Evolutionary conservation across 2,329 filamentous ascomycete species (phyloP).

Genomic region (Aaosphaeria pasadenensis): DNA sequence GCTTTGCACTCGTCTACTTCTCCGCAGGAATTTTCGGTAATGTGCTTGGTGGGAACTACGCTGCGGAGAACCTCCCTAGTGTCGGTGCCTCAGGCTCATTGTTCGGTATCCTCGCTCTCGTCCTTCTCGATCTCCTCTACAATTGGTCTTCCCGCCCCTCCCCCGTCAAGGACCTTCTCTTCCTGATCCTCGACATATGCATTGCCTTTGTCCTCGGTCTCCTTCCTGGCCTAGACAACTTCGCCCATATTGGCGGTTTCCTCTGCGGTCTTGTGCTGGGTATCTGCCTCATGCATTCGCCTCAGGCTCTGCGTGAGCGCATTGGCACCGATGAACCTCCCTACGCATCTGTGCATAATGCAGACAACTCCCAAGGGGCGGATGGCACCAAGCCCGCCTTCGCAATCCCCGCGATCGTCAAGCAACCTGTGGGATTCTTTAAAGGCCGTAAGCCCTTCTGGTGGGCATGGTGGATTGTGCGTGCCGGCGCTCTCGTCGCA

Average conservation of each 20-base stretch:
- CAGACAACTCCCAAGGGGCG: constrained; percentile 7
- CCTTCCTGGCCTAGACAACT: constrained; percentile 92
- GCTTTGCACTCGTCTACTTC: constrained; percentile 88
- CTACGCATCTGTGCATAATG: constrained; percentile 61
- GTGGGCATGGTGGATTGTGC: constrained; percentile 96
- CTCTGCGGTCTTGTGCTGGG: constrained; percentile 86
- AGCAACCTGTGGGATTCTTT: constrained; percentile 69
- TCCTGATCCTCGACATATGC: constrained; percentile 78
- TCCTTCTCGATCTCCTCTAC: constrained; percentile 85
- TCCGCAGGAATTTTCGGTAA: constrained; percentile 93
- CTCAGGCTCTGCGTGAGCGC: constrained; percentile 71
- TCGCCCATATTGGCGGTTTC: constrained; percentile 95
- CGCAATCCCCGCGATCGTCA: constrained; percentile 36
- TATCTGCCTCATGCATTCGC: constrained; percentile 83
- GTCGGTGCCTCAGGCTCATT: constrained; percentile 84
- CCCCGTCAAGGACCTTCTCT: constrained; percentile 80
- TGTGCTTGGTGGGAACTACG: constrained; percentile 91
- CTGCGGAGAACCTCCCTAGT: constrained; percentile 74
- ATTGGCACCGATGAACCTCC: constrained; percentile 67
- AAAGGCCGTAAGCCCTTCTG: constrained; percentile 88
- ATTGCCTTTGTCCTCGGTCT: constrained; percentile 92
- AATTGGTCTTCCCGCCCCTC: constrained; percentile 78
- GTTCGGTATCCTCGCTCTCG: constrained; percentile 88
- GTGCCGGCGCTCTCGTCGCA: constrained; percentile 73
- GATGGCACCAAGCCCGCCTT: background rate